A percentile compares a stretch with the other conserved stretches of the same genome.
Evolutionary conservation across 106 monocot species (phyloP).

Genomic region (Acorus gramineus): DNA sequence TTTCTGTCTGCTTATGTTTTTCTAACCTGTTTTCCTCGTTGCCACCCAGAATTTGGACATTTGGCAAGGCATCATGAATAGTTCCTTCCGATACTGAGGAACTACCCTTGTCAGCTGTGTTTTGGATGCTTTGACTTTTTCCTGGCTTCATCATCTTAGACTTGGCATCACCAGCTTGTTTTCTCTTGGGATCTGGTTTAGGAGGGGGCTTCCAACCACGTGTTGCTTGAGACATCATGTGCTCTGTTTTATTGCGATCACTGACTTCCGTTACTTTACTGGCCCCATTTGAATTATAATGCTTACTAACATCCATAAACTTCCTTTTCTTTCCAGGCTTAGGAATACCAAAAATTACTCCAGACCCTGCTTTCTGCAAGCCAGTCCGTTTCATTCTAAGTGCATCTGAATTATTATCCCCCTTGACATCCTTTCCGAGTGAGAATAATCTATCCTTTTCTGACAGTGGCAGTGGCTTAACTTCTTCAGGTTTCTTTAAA

Average conservation of each 20-base stretch:
- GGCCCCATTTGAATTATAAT: constrained; percentile 54
- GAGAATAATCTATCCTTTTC: constrained; percentile 53
- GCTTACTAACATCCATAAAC: constrained; percentile 98
- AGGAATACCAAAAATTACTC: constrained; percentile 84
- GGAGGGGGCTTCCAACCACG: constrained; percentile 25
- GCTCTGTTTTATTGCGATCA: constrained; percentile 37
- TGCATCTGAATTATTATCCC: constrained; percentile 24
- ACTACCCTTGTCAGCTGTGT: constrained; percentile 26
- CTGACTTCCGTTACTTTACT: constrained; percentile 33
- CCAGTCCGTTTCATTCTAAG: constrained; percentile 40
- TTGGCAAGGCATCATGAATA: constrained; percentile 10
- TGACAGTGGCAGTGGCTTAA: constrained; percentile 36
- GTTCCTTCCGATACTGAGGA: constrained; percentile 9
- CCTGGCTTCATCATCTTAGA: constrained; percentile 27
- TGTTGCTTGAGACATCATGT: constrained; percentile 59
- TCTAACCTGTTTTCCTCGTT: constrained; percentile 19
- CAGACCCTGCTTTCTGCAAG: constrained; percentile 64
- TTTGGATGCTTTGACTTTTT: constrained; percentile 30
- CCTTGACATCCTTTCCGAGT: constrained; percentile 43
- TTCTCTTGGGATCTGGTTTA: constrained; percentile 44
- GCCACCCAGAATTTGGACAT: constrained; percentile 11
- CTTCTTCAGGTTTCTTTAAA: constrained; percentile 29
- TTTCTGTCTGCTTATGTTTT: constrained; percentile 17
- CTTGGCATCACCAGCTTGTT: constrained; percentile 26
- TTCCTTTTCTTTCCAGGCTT: constrained; percentile 94